Percentiles rank a stretch among this genome's conserved stretches.
Evolutionary conservation across 352 stramenopile genomes (phyloP).

Genomic region (Hyaloperonospora brassicae): DNA sequence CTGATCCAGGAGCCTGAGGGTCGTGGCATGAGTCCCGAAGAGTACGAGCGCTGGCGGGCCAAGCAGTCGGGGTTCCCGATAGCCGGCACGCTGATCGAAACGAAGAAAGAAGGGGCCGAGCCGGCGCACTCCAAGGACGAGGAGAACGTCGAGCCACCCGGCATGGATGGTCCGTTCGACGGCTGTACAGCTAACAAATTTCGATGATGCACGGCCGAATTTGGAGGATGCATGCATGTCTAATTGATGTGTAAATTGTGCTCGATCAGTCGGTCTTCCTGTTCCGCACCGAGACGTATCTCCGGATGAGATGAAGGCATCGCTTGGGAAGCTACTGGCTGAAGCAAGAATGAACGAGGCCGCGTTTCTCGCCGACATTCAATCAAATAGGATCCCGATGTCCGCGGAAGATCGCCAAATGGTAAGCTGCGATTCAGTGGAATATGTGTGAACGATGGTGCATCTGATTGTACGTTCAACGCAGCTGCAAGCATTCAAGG

Average conservation of each 20-base stretch:
- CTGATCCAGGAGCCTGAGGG: conserved; percentile 76
- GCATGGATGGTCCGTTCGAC: conserved; percentile 21
- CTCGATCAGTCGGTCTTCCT: conserved; percentile 32
- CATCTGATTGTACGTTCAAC: conserved; percentile 2
- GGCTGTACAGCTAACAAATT: neutral
- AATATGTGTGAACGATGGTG: neutral
- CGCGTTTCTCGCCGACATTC: conserved; percentile 69
- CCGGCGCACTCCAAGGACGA: conserved; percentile 28
- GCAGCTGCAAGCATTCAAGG: conserved; percentile 76
- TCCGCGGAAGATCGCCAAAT: conserved; percentile 73
- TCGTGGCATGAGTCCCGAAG: conserved; percentile 79
- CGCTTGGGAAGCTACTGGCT: conserved; percentile 62
- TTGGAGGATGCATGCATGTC: conserved; percentile 1
- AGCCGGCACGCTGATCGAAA: conserved; percentile 19
- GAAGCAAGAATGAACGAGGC: conserved; percentile 77
- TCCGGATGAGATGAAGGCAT: conserved; percentile 57
- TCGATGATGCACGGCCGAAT: too few relatives aligned
- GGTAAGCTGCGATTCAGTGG: conserved; percentile 23
- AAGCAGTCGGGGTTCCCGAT: conserved; percentile 50
- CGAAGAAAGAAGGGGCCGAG: conserved; percentile 31
- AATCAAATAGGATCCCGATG: conserved; percentile 37
- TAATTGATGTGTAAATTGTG: conserved; percentile 3
- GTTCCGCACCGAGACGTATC: conserved; percentile 50
- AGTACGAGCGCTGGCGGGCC: conserved; percentile 81
- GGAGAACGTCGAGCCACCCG: conserved; percentile 30